Evolutionary conservation across 176 grass and related monocot genomes (phyloP), one percentile per base, ranked within the genome.

Genomic region (Hyparrhenia diplandra): DNA sequence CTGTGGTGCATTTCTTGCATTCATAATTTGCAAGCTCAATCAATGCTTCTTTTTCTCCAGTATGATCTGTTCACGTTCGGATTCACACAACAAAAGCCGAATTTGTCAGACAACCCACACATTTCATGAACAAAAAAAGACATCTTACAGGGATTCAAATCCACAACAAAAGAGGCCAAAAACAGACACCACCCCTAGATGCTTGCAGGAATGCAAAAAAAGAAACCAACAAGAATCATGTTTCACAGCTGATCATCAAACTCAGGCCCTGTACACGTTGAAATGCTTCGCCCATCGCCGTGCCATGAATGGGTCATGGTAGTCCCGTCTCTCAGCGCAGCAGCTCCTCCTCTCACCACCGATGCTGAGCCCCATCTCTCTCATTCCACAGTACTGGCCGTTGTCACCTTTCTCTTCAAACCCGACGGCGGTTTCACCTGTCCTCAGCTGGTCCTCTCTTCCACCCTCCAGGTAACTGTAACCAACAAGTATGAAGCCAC

Each of bases 281-380:
- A 99, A 85, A 90, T 96, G 90, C 77, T 99, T 99, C 10, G 93
- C 90, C 97, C 93, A 99, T 75, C 97, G 69, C 9, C 87, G 86
- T 20, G 92, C 97, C 82, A 93, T 93, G 83, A 96, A 93, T 0
- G 93, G 93, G 39, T 99, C 97, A 11, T 93, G 89, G 64, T 93
- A 91, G 36, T 93, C 93, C 85, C 87, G 89, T 36, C 85, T 86
- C 40, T 93, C 90, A 0, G 76, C 74, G 0, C 87, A 92, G 73
- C 89, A 93, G 76, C 87, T 95, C 67, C 90, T 84, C 71, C 95
- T 93, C 69, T 87, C 81, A 1, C 83, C 82, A 0, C 78, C n/a
- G 20, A 83, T 84, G 14, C 64, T 88, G 35, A 51, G 24, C 13
- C 88, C 86, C 36, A 67, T 88, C 36, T 83, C 90, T 18, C 84